Conservation (phyloP, 202 grass and related monocot species). For the Elaeis oleifera region DNA sequence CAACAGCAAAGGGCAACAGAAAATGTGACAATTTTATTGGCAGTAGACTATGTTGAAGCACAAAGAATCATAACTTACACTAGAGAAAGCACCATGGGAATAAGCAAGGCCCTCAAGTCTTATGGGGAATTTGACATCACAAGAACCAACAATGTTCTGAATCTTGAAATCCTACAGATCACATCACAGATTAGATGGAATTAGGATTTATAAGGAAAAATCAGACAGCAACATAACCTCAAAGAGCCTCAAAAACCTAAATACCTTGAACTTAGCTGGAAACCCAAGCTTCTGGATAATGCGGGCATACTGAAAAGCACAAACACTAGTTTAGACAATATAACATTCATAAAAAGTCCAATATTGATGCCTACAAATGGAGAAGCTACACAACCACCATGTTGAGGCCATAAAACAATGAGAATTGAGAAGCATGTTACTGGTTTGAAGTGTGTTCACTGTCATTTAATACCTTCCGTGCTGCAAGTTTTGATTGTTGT, state of each 20-base stretch:
- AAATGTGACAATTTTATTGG: too few species aligned
- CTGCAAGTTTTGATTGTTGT: conserved; percentile 85
- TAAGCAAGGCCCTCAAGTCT: conserved; percentile 94
- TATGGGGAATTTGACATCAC: conserved; percentile 94
- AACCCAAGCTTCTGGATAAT: conserved; percentile 98
- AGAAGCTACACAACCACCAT: too few species aligned
- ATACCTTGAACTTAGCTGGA: conserved; percentile 95
- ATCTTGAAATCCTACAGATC: conserved; percentile 78
- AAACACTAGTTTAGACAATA: conserved; percentile 15
- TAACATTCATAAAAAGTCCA: conserved; percentile 10
- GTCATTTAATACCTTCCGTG: conserved; percentile 61
- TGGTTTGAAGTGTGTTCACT: conserved; percentile 10
- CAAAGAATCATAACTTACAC: conserved; percentile 39
- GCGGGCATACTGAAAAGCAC: conserved; percentile 75
- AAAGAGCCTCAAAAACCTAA: background rate
- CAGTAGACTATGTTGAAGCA: background rate
- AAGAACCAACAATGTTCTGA: conserved; percentile 90
- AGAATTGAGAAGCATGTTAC: too few species aligned
- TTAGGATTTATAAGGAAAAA: background rate
- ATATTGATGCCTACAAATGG: background rate
- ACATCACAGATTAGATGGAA: background rate
- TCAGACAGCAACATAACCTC: background rate
- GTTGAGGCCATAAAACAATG: too few species aligned
- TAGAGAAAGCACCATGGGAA: conserved; percentile 90
- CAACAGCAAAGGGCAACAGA: background rate